Base-by-base conservation (phyloP, 768 basidiomycete genomes). In the Strobilomyces dryophilus region DNA sequence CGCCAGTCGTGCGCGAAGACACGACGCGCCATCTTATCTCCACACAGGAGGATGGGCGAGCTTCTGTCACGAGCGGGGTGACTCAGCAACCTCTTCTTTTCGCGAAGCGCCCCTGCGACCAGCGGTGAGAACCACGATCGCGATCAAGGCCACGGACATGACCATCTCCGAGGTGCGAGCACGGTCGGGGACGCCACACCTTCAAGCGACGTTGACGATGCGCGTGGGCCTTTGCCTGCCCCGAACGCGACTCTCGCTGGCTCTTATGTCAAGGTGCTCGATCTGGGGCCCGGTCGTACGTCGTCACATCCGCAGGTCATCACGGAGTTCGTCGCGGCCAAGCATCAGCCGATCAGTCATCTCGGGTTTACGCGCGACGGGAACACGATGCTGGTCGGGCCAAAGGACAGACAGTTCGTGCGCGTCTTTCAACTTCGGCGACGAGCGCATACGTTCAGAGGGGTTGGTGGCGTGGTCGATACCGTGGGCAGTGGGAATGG, bases 341-440 rank as follows among this genome's bases (percentile, higher is more conserved):
- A 71, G 51, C 76, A 75, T 47, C 75, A 79, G 57, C 71, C 75
- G 0, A 66, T 85, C 15, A 72, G 78, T 10, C 66, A 67, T 6
- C 59, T 87, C 1, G 51, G 60, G 31, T 88, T 85, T 60, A 76
- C 80, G 7, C 57, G 60, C 10, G 83, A 84, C 53, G 85, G 84
- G 14, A 79, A 76, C 27, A 55, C 72, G 17, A 55, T 88, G 3
- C 60, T 76, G 8, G 77, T 81, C 8, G 75, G 76, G 2, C 74
- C 78, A 9, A 68, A 72, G 55, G 84, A 85, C 52, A 86, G 86
- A 2, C 80, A 80, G 53, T 72, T 74, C 14, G 64, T 79, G 24
- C 74, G 73, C 20, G 72, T 83, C 11, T 84, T 79, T 61, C 75
- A 73, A 46, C 55, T 79, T 24, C 64, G 70, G 15, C 71, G 71